Evolutionary conservation across 2,329 filamentous ascomycete genomes (phyloP).

Genomic region (Gyromitra esculenta): DNA sequence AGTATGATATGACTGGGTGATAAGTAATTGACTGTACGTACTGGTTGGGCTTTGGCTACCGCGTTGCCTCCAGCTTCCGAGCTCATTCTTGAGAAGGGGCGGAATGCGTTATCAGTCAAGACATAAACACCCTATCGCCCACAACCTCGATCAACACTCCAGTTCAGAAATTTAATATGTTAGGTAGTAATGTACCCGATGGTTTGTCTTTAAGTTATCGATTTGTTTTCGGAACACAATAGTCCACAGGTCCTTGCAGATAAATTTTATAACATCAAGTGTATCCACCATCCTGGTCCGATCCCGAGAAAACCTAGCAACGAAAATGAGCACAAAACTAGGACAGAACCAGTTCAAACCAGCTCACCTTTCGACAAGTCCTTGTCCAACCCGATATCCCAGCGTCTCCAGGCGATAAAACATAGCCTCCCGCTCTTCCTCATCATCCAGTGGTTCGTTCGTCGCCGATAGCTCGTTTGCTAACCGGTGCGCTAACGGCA

Average conservation of each 20-base stretch:
- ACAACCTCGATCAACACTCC: conserved; percentile 3
- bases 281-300: conserved; percentile 89
- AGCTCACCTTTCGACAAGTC: conserved; percentile 84
- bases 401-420: conserved; percentile 84
- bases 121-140: conserved; percentile 83
- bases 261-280: conserved; percentile 95
- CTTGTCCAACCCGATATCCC: conserved; percentile 91
- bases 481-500: conserved; percentile 90
- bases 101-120: conserved; percentile 90
- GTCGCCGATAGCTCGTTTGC: conserved; percentile 66
- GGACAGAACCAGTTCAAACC: conserved; percentile 18
- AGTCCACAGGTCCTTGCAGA: conserved; percentile 98
- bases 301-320: conserved; percentile 77
- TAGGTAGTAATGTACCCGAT: conserved; percentile 70
- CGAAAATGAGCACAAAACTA: conserved; percentile 1
- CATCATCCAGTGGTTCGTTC: conserved; percentile 60
- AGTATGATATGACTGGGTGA: neutral
- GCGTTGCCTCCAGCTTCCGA: conserved; percentile 79
- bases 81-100: conserved; percentile 88
- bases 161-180: neutral
- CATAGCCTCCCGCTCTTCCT: conserved; percentile 84
- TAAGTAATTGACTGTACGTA: conserved; percentile 64
- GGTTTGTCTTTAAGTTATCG: conserved; percentile 98
- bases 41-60: conserved; percentile 78
- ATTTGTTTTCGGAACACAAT: conserved; percentile 96